Evolutionary conservation across 306 rosid genomes (phyloP), one percentile per base, ranked within the genome.

Genomic region (Pterocarpus santalinus): DNA sequence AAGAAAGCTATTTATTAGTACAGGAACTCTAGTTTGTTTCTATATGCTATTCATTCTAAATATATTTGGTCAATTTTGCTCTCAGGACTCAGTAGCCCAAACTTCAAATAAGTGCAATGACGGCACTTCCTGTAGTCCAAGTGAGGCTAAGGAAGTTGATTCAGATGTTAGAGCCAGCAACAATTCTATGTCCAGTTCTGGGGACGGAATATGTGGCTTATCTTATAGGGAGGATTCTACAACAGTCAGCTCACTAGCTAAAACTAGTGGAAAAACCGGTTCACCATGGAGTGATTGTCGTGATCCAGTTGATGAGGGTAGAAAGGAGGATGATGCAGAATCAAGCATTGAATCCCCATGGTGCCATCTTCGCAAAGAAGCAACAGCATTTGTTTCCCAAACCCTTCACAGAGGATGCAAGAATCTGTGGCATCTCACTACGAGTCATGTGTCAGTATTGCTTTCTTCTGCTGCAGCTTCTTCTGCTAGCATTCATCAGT

Each of bases 351-450:
- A 94, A 76, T 93, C 97, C 80, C 97, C 99, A 14, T 94, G 98
- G 99, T 96, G 93, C 85, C 89, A 93, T 73, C 88, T 96, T 71
- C 88, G 98, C 35, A 90, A 90, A 90, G 99, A 93, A 90, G 97
- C 98, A 58, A 93, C 89, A 30, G 75, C 78, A 65, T 86, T 87
- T 88, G 97, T 93, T 86, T 93, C 98, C 70, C 93, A 93, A 85
- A 94, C 94, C 72, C 97, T 96, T 85, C 94, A 87, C 83, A 88
- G 94, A 82, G 98, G 98, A 43, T 87, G 99, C 44, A 96, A 85
- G 89, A 93, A 96, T 89, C 90, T 96, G 55, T 96, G 98, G 99
- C 97, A 93, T 80, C 99, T 96, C 79, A 90, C 94, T 51, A 89
- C 97, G 8, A 93, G 97, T 86, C 97, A 98, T 77, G 85, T 96